These are phyloP conservation scores for Kodamaea neixiangensis DNA, from an alignment of 805 yeast genomes.

Conservation along the genomic window DNA sequence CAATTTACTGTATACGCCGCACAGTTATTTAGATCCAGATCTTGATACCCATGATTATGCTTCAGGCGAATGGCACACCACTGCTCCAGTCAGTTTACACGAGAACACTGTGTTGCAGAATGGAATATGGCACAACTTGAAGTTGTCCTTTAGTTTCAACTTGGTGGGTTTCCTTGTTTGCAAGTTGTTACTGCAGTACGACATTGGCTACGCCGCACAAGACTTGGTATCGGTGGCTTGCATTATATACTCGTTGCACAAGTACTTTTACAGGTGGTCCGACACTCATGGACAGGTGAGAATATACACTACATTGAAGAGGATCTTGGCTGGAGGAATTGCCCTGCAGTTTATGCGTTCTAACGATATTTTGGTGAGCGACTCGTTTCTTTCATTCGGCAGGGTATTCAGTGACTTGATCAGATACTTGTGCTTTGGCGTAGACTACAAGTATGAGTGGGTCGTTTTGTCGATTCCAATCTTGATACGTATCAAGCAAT, in stretches of 20 bases:
- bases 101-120: slow-evolving; percentile 34
- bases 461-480: slow-evolving; percentile 56
- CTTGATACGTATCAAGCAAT: slow-evolving; percentile 78
- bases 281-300: slow-evolving; percentile 43
- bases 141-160: slow-evolving; percentile 26
- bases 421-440: slow-evolving; percentile 15
- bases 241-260: slow-evolving; percentile 14
- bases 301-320: slow-evolving; percentile 47
- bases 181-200: slow-evolving; percentile 17
- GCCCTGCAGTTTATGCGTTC: slow-evolving; percentile 58
- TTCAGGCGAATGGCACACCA: slow-evolving; percentile 37
- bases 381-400: slow-evolving; percentile 79
- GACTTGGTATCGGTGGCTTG: slow-evolving; percentile 4
- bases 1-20: slow-evolving; percentile 42
- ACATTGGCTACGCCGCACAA: slow-evolving; percentile 31
- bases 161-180: slow-evolving; percentile 25
- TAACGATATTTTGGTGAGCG: slow-evolving; percentile 81
- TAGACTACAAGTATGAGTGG: slow-evolving; percentile 46
- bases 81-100: slow-evolving; percentile 27
- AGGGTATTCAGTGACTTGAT: slow-evolving; percentile 70
- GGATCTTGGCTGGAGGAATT: slow-evolving; percentile 61
- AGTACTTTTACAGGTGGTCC: slow-evolving; percentile 36
- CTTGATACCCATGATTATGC: slow-evolving; percentile 14
- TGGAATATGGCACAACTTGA: slow-evolving; percentile 38
- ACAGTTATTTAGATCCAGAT: slow-evolving; percentile 34